Evolutionary conservation across 179 eudicot species (phyloP).

Genomic region (Beta lomatogona): DNA sequence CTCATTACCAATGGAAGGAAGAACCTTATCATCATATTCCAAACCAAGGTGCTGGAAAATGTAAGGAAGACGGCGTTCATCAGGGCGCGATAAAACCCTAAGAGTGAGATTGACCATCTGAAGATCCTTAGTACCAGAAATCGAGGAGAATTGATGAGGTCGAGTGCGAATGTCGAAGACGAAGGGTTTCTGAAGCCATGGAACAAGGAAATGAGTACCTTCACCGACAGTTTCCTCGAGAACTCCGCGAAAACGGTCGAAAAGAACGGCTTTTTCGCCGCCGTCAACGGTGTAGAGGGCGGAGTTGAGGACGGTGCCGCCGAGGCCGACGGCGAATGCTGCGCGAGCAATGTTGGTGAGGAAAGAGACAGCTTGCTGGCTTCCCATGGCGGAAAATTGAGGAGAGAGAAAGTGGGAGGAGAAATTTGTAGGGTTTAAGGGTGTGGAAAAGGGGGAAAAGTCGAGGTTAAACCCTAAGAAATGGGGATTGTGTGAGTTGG

Average conservation of each 20-base stretch:
- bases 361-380: conserved; percentile 50
- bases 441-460: neutral
- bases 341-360: conserved; percentile 59
- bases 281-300: conserved; percentile 94
- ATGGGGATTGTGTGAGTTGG: neutral
- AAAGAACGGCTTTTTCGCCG: conserved; percentile 83
- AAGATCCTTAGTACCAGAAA: conserved; percentile 86
- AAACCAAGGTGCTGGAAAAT: conserved; percentile 72
- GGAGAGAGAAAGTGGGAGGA: conserved; percentile 5
- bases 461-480: conserved; percentile 3
- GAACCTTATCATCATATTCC: conserved; percentile 86
- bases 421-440: neutral
- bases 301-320: conserved; percentile 52
- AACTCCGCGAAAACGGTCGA: conserved; percentile 84
- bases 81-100: conserved; percentile 75
- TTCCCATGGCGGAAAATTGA: conserved; percentile 15
- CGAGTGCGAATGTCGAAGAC: conserved; percentile 86
- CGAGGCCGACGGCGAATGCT: conserved; percentile 61
- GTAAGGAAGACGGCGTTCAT: conserved; percentile 48
- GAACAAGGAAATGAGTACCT: conserved; percentile 84
- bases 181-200: conserved; percentile 80
- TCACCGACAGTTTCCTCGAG: conserved; percentile 62
- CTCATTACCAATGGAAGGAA: conserved; percentile 93
- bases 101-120: conserved; percentile 95
- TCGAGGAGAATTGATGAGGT: conserved; percentile 80